These are phyloP conservation scores for Harringtonia lauricola DNA, from an alignment of 2,329 filamentous ascomycete species.

Conservation along the genomic window DNA sequence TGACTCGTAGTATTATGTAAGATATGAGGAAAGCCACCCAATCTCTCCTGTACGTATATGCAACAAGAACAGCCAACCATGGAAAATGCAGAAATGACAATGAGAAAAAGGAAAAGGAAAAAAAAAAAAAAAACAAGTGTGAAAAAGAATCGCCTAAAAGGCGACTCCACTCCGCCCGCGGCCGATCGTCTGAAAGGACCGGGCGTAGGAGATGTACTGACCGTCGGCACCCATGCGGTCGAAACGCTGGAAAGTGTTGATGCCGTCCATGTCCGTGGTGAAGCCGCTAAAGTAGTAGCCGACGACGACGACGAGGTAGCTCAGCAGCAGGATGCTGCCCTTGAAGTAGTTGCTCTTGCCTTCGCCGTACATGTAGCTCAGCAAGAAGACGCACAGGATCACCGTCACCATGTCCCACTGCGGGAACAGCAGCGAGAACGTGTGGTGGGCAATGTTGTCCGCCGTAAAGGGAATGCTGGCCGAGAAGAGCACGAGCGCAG, in stretches of 20 bases:
- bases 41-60: too few relatives aligned
- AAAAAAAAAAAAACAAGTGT: not conserved
- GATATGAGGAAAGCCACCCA: too few relatives aligned
- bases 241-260: slow-evolving; percentile 33
- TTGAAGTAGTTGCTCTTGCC: slow-evolving; percentile 99
- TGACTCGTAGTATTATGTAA: too few relatives aligned
- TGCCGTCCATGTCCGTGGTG: slow-evolving; percentile 28
- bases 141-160: slow-evolving; percentile 11
- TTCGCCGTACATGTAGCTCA: slow-evolving; percentile 96
- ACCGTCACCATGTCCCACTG: slow-evolving; percentile 99
- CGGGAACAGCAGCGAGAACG: slow-evolving; percentile 84
- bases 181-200: slow-evolving; percentile 38
- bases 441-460: slow-evolving; percentile 42
- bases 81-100: not conserved
- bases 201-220: slow-evolving; percentile 29
- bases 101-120: not conserved
- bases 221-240: slow-evolving; percentile 41
- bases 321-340: slow-evolving; percentile 85
- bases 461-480: slow-evolving; percentile 47
- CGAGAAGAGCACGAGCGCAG: slow-evolving; percentile 83
- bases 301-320: slow-evolving; percentile 82
- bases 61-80: not conserved
- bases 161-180: slow-evolving; percentile 27
- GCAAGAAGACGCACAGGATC: slow-evolving; percentile 87
- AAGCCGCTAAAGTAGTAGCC: slow-evolving; percentile 79